Conservation (phyloP, 148 eudicot genomes). For the Tetragonia tetragonoides region DNA sequence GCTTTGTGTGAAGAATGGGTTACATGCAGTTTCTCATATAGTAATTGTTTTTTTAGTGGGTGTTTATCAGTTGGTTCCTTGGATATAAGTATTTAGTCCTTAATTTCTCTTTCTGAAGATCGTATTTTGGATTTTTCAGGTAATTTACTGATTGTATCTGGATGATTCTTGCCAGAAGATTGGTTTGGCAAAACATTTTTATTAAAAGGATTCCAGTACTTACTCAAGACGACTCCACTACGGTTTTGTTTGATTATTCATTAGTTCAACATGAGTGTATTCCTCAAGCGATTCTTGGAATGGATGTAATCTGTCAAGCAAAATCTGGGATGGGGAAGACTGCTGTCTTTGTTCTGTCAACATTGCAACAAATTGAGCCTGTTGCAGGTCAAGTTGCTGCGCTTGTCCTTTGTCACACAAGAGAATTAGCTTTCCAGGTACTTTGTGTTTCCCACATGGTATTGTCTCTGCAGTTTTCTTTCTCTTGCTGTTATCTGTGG, state of each 20-base stretch:
- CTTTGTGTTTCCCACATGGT: no score
- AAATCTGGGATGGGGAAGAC: slow-evolving; percentile 87
- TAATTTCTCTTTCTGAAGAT: background rate
- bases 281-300: slow-evolving; percentile 78
- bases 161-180: no score
- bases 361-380: slow-evolving; percentile 73
- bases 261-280: slow-evolving; percentile 82
- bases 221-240: slow-evolving; percentile 50
- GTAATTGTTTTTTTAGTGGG: no score
- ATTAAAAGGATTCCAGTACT: slow-evolving; percentile 45
- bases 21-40: no score
- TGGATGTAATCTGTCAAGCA: slow-evolving; percentile 86
- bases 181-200: slow-evolving; percentile 36
- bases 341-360: slow-evolving; percentile 72
- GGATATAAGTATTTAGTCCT: no score
- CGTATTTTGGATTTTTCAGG: slow-evolving; percentile 30
- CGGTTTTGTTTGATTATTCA: slow-evolving; percentile 57
- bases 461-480: no score
- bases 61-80: no score
- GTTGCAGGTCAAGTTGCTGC: slow-evolving; percentile 75
- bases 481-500: no score
- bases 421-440: slow-evolving; percentile 80
- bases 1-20: no score
- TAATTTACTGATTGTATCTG: slow-evolving; percentile 29
- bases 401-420: slow-evolving; percentile 69